These are phyloP conservation scores for Nepenthes mirabilis DNA, from an alignment of 148 eudicot species.

Conservation along the genomic window DNA sequence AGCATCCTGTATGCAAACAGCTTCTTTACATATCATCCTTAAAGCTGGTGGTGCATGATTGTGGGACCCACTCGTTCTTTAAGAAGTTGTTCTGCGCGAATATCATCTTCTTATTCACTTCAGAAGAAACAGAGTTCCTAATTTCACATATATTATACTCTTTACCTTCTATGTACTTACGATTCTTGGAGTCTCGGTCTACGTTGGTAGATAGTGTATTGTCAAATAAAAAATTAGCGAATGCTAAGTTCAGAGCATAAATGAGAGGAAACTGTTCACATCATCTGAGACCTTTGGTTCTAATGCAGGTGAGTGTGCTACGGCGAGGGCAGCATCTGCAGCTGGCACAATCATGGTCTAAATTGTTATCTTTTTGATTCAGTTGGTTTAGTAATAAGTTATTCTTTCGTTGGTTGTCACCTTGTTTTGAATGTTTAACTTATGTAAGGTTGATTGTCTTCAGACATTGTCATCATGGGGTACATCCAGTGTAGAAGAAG, in stretches of 20 bases:
- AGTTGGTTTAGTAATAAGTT: background rate
- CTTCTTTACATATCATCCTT: too few relatives aligned
- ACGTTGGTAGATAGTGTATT: too few relatives aligned
- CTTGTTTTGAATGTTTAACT: background rate
- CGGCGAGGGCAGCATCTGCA: conserved; percentile 77
- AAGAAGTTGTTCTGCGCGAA: background rate
- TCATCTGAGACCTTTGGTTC: background rate
- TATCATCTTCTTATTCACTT: background rate
- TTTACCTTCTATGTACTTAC: too few relatives aligned
- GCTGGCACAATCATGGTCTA: conserved; percentile 87
- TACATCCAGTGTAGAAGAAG: conserved; percentile 86
- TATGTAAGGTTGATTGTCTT: conserved; percentile 1
- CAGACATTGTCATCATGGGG: conserved; percentile 76
- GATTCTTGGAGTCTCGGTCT: too few relatives aligned
- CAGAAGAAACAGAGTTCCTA: background rate
- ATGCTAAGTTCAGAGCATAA: background rate
- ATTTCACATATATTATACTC: background rate
- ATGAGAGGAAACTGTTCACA: background rate
- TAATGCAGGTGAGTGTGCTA: conserved; percentile 68
- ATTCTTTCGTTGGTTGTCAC: background rate
- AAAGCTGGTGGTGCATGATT: too few relatives aligned
- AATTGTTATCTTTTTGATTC: conserved; percentile 1
- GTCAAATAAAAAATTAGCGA: too few relatives aligned
- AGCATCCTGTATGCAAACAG: too few relatives aligned
- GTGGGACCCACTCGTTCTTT: too few relatives aligned